Conservation (phyloP, 2,329 filamentous ascomycete species). For the Ophiostoma piceae region DNA sequence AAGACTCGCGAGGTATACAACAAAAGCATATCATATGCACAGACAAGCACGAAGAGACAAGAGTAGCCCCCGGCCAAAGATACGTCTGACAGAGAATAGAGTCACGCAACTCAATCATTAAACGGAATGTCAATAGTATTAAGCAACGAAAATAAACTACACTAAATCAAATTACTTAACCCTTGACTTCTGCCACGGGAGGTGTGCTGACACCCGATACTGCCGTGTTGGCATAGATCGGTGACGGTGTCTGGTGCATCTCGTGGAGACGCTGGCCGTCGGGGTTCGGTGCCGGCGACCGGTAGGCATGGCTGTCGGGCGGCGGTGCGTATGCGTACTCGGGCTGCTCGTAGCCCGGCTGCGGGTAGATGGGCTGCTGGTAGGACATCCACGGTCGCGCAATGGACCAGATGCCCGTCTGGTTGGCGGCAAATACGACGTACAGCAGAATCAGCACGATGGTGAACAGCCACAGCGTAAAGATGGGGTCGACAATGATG, state of each 20-base stretch:
- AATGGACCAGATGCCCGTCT: background rate
- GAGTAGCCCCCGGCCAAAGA: no score
- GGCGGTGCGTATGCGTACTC: background rate
- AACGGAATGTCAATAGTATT: no score
- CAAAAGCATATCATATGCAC: no score
- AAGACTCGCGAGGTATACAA: no score
- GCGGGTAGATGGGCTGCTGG: background rate
- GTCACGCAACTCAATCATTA: no score
- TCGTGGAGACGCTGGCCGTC: background rate
- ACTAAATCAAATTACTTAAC: background rate
- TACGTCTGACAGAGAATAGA: no score
- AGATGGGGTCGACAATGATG: background rate
- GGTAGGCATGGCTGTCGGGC: background rate
- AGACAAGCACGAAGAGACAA: no score
- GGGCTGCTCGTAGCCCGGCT: background rate
- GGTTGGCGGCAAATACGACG: background rate
- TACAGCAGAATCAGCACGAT: background rate
- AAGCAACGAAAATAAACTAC: no score
- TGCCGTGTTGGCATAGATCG: background rate
- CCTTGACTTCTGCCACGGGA: background rate
- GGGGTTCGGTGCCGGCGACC: background rate
- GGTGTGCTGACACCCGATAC: background rate
- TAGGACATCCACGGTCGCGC: background rate
- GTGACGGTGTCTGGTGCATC: slow-evolving; percentile 1
- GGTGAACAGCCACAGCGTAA: background rate